Base-by-base conservation (phyloP, 495 filamentous ascomycete genomes). In the Neurospora hispaniola region DNA sequence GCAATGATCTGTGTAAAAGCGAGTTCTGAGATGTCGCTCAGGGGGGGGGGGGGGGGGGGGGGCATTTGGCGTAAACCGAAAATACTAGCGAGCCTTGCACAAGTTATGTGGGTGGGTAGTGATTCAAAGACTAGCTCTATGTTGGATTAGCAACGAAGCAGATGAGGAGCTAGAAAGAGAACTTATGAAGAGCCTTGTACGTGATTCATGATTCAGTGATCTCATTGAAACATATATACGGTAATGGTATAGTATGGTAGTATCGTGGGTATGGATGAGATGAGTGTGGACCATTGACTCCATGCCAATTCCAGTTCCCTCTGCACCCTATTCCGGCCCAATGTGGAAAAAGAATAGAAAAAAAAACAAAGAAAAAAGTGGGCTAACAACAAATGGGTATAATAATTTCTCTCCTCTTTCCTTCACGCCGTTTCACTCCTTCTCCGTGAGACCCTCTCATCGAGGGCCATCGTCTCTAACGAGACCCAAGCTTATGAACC, bases 401-500 rank as follows among this genome's bases (percentile, higher is more conserved):
- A 62, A 62, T 62, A 35, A 35, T 35, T 35, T 23, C 27, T 62
- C 54, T 62, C 6, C 20, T 35, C 16, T 27, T 8, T 62, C 54
- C 23, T 62, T 35, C 23, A 0, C 8, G 18, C 4, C 4, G 27
- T 4, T 35, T 62, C 54, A 16, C 1, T 9, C 14, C 18, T 35
- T 54, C 46, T 54, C 23, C 5, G 20, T 20, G 12, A 27, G 2
- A 1, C 12, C 20, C 46, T 27, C 20, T 54, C 46, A 54, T 27
- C 5, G 48, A 54, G 20, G 54, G 54, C 54, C 54, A 35, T 62
- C 74, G 72, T 35, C 70, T 71, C 75, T 77, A 78, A 12, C 73
- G 73, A 71, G 70, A 68, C 7, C 76, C 75, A 38, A 79, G n/a
- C 62, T 62, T 75, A 10, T 79, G 76, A 16, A 76, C 71, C 77